Base-by-base conservation (phyloP, 441 rosid species). In the Theobroma grandiflorum region DNA sequence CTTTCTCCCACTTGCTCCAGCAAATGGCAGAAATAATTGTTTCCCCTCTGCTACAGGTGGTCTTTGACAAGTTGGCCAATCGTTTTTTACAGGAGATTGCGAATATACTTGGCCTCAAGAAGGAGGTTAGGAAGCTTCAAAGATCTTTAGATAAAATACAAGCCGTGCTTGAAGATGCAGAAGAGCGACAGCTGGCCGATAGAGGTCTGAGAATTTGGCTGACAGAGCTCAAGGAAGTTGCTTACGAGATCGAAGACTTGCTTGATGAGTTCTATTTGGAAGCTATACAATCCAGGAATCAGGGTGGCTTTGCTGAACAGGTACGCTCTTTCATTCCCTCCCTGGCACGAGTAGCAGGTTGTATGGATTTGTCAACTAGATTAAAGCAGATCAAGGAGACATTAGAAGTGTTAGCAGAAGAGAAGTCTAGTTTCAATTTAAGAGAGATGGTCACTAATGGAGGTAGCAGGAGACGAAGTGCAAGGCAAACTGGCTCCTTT, bases 41-140 rank as follows among this genome's bases (percentile, higher is more conserved):
- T 16, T 80, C 82, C 12, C 83, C 86, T 73, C 64, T 83, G 35
- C 69, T 80, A 12, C 81, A 83, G 72, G 83, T 77, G 74, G 70
- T 83, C 22, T 77, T 83, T 35, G 86, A 83, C 1, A 83, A 83
- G 16, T 57, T 83, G 40, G 80, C 79, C 50, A 42, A 58, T 6
- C 77, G 77, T 9, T 52, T 80, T 1, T 15, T 80, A 20, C 15
- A 77, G 35, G 70, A 66, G 31, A 83, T 83, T 58, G 78, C 85
- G 37, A 12, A 75, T 10, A 73, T 64, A 71, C 70, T 50, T 33
- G 78, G 83, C 20, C 63, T 77, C 31, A 53, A 52, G 43, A 64
- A 53, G 15, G 80, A 81, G 77, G 72, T 81, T 4, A 68, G 68
- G 57, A 81, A 71, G 38, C 78, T 81, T 53, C 31, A 55, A 47